phyloP scores from a whole-genome alignment of 495 filamentous ascomycete genomes.

The Aspergillus avenaceus region DNA sequence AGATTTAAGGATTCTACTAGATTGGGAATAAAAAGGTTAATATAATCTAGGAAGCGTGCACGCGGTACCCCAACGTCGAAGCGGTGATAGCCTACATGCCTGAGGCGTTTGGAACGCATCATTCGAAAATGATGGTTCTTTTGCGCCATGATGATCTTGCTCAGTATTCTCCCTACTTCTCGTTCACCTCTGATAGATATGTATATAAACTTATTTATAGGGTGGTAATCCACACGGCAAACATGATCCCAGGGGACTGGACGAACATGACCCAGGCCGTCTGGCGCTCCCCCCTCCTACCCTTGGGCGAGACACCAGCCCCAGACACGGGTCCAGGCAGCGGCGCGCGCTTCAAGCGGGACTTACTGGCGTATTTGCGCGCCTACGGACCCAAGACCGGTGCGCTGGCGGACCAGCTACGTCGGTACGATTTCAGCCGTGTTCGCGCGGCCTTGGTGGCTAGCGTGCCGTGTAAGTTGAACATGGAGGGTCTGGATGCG shows the following conservation, averaged over 20 bases:
- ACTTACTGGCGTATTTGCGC: conserved; percentile 68
- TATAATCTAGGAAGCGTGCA: conserved; percentile 48
- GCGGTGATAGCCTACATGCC: conserved; percentile 77
- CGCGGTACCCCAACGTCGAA: conserved; percentile 62
- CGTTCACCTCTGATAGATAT: background rate
- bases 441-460: conserved; percentile 72
- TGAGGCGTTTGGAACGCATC: conserved; percentile 84
- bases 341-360: conserved; percentile 69
- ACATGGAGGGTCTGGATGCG: conserved; percentile 30
- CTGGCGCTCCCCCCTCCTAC: conserved; percentile 76
- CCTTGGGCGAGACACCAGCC: conserved; percentile 26
- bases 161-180: conserved; percentile 41
- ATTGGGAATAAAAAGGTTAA: conserved; percentile 5
- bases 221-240: conserved; percentile 82
- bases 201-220: conserved; percentile 18
- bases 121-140: conserved; percentile 82
- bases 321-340: conserved; percentile 40
- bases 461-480: conserved; percentile 68
- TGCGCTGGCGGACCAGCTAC: conserved; percentile 51
- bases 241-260: conserved; percentile 86
- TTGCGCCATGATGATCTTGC: conserved; percentile 71
- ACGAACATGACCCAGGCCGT: conserved; percentile 79
- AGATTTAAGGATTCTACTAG: too few species aligned
- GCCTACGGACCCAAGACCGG: conserved; percentile 59
- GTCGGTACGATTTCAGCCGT: conserved; percentile 63